Base-by-base conservation (phyloP, 495 filamentous ascomycete species). In the Aspergillus steynii region DNA sequence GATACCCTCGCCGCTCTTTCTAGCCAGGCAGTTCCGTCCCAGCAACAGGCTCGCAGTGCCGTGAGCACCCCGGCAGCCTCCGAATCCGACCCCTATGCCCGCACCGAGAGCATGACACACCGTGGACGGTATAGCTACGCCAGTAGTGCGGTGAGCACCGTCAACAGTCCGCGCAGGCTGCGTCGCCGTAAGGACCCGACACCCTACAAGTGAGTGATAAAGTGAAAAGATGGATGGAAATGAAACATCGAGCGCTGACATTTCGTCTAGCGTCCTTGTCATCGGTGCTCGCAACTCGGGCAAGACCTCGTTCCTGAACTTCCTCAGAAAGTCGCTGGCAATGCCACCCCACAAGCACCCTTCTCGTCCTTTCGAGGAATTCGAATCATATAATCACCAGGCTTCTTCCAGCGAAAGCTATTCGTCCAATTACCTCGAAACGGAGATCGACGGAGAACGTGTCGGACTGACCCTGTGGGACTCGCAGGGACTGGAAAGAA, bases 91-190 rank as follows among this genome's bases (percentile, higher is more conserved):
- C 89, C 91, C 26, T 93, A 93, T 72, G 85, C 90, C 48, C 83
- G 89, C 34, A 86, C 88, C 31, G 91, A 93, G 76, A 99, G 95
- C 82, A 97, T 99, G 91, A 92, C 96, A 57, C 88, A 99, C 76
- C 91, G 95, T 66, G 93, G 95, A 54, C 90, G 95, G 51, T 96
- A 97, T 76, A 97, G 93, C 76, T 97, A 97, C 71, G 95, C 94
- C 54, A 96, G 91, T 76, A 96, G 90, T 75, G 89, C 90, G 32
- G 83, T 91, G 54, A 97, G 91, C 77, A 91, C 91, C 60, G 87
- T 97, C 77, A 97, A 97, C 80, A 96, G 91, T 76, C 95, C 95
- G 49, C 86, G 95, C 62, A 86, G 95, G 68, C 88, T 98, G 52
- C 85, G 95, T 64, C 88, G 95, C 74, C 90, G 95, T 78, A 97